Evolutionary conservation across 208 protist genomes (phyloP).

Genomic region (Leishmania tropica): DNA sequence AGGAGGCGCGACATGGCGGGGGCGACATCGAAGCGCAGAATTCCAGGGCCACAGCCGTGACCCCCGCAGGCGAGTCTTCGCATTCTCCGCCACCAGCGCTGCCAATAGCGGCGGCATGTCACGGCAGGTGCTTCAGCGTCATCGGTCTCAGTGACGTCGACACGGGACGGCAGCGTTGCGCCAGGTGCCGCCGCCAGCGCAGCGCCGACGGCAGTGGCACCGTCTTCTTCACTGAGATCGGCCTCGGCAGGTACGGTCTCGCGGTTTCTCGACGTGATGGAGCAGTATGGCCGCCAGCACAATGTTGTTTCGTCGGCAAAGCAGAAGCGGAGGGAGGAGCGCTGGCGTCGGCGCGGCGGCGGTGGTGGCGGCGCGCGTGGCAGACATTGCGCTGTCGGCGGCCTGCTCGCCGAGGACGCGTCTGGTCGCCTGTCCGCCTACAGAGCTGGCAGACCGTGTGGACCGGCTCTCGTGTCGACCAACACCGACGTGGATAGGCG

Average conservation of each 20-base stretch:
- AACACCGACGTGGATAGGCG: conserved; percentile 36
- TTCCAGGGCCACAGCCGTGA: neutral
- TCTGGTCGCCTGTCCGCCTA: conserved; percentile 68
- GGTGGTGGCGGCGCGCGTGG: neutral
- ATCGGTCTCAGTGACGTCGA: conserved; percentile 18
- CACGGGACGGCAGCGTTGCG: neutral
- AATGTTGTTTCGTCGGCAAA: conserved; percentile 16
- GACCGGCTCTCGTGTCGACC: conserved; percentile 51
- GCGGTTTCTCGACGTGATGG: conserved; percentile 57
- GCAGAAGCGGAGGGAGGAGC: conserved; percentile 33
- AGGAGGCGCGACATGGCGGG: neutral
- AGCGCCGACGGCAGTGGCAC: neutral
- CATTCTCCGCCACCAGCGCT: neutral
- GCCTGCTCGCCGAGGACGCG: conserved; percentile 63
- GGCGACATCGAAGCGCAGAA: neutral
- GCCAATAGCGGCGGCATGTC: neutral
- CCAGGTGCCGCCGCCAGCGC: neutral
- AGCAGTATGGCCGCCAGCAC: conserved; percentile 40
- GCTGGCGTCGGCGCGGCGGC: conserved; percentile 32
- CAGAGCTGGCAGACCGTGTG: conserved; percentile 54
- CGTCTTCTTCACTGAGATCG: neutral
- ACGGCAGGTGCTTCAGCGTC: conserved; percentile 8
- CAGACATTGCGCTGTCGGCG: conserved; percentile 6
- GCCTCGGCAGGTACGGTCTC: conserved; percentile 38
- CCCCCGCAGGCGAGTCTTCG: neutral